phyloP scores from a whole-genome alignment of 768 basidiomycete genomes.

The Kwoniella newhampshirensis region DNA sequence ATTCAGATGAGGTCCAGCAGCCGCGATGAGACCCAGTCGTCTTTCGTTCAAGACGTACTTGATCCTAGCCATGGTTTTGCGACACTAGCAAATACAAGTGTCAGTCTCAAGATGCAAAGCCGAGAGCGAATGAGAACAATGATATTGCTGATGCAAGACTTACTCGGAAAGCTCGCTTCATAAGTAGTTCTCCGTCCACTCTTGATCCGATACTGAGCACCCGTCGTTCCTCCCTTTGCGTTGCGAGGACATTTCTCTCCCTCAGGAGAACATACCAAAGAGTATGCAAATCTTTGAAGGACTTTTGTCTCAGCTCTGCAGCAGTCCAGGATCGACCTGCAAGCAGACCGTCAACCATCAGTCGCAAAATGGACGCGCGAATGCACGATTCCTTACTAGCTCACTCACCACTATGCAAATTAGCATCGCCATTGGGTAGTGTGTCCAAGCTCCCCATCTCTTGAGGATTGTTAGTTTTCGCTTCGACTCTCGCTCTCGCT shows the following conservation, averaged over 20 bases:
- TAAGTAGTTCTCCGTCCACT: slow-evolving; percentile 45
- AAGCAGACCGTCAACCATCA: no score
- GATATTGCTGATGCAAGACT: slow-evolving; percentile 14
- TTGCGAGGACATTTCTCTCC: slow-evolving; percentile 86
- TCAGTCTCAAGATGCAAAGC: neutral
- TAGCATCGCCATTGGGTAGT: slow-evolving; percentile 24
- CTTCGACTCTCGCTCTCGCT: slow-evolving; percentile 12
- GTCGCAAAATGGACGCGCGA: no score
- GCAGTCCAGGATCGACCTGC: slow-evolving; percentile 85
- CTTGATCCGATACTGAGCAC: slow-evolving; percentile 57
- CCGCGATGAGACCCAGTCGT: slow-evolving; percentile 75
- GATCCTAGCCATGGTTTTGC: slow-evolving; percentile 95
- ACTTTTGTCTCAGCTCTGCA: slow-evolving; percentile 81
- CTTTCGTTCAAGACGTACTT: slow-evolving; percentile 90
- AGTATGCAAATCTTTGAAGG: slow-evolving; percentile 87
- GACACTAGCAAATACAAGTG: slow-evolving; percentile 60
- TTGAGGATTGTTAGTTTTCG: slow-evolving; percentile 14
- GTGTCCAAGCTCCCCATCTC: slow-evolving; percentile 40
- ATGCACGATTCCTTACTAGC: no score
- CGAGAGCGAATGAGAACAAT: neutral
- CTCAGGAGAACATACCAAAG: slow-evolving; percentile 88
- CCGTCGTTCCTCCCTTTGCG: slow-evolving; percentile 76
- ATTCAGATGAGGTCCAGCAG: slow-evolving; percentile 50
- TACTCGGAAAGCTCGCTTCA: slow-evolving; percentile 46
- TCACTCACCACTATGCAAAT: slow-evolving; percentile 34